Percentiles rank a stretch among this genome's conserved stretches.
These are phyloP conservation scores for Royoungia palumana DNA, from an alignment of 768 basidiomycete species.

Conservation along the genomic window DNA sequence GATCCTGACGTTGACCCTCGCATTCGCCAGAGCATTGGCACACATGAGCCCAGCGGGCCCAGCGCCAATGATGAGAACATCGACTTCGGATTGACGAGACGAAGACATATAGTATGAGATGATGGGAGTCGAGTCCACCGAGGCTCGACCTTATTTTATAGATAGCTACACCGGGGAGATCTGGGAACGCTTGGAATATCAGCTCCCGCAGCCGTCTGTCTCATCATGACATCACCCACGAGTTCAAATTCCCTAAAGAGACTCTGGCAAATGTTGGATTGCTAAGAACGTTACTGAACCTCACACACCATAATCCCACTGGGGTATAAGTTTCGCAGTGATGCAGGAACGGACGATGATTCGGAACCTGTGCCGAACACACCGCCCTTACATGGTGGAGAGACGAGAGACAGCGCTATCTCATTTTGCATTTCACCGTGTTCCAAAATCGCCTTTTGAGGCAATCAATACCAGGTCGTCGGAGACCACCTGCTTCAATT, in stretches of 20 bases:
- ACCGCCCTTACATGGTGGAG: too few species aligned
- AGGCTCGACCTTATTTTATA: slow-evolving; percentile 1
- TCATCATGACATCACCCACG: too few species aligned
- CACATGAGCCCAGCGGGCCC: slow-evolving; percentile 44
- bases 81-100: slow-evolving; percentile 31
- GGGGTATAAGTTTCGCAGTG: slow-evolving; percentile 3
- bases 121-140: background rate
- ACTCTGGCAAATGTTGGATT: background rate
- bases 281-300: background rate
- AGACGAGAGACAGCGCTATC: too few species aligned
- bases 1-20: slow-evolving; percentile 36
- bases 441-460: background rate
- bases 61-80: slow-evolving; percentile 42
- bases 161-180: background rate
- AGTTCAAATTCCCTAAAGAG: background rate
- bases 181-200: slow-evolving; percentile 1
- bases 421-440: too few species aligned
- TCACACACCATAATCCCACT: background rate
- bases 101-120: slow-evolving; percentile 10
- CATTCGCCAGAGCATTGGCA: slow-evolving; percentile 39
- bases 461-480: too few species aligned
- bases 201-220: background rate
- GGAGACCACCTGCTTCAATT: background rate
- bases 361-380: too few species aligned
- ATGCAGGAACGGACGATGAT: background rate